Base-by-base conservation (phyloP, 2,329 filamentous ascomycete genomes). In the Metarhizium robertsii region DNA sequence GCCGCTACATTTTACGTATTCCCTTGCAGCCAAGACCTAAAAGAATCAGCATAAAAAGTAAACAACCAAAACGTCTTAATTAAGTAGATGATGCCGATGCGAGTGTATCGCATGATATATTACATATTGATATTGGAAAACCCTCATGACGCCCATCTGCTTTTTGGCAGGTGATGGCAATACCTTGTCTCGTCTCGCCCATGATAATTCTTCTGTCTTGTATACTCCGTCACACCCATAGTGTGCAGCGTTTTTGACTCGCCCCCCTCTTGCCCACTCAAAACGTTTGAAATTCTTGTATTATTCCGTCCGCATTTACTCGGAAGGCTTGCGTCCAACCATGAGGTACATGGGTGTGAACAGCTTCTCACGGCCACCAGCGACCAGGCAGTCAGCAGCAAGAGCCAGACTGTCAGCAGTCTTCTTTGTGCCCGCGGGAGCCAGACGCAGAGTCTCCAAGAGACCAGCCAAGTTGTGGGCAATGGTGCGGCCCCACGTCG, bases 301-400 rank as follows among this genome's bases (percentile, higher is more conserved):
- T 29, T 20, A 29, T 14, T 30, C 14, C 11, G 8, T 6, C 5
- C 42, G 36, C 11, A 14, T 46, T 55, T 58, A 63, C 52, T 59
- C 43, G 32, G 54, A 61, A 53, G 92, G 90, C 80, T 96, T 96
- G 74, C 89, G 85, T 58, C 84, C 92, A 57, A 96, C 83, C 90
- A 96, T 96, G 67, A 97, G 78, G 75, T 96, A 96, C 92, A 97
- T 97, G 55, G 92, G 92, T 1, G 92, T 97, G 75, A 97, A 97
- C n/a, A 97, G 81, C 71, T 95, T 88, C 76, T 92, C 80, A 70
- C 84, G 83, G 40, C 85, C 92, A 72, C 92, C 92, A 50, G 88
- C 90, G 25, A 96, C 92, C 53, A 97, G 77, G 65, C 84, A 88
- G 72, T 96, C 92, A 11, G 83, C 91, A 36, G 90, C 92, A 57